phyloP scores from a whole-genome alignment of 352 stramenopile species.

The Elongisporangium senticosum region DNA sequence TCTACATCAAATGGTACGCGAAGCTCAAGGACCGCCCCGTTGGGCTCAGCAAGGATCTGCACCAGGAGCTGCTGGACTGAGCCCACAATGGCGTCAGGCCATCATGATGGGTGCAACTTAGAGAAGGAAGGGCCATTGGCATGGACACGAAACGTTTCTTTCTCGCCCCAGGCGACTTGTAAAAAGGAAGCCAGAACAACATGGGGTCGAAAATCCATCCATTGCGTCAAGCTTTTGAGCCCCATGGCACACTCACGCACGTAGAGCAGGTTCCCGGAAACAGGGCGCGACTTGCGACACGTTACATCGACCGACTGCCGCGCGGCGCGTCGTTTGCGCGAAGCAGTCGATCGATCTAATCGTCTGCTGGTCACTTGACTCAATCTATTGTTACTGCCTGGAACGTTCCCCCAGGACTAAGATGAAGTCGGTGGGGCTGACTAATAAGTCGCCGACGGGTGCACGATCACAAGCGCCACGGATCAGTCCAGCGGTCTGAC shows the following conservation, averaged over 20 bases:
- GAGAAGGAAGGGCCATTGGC: not conserved
- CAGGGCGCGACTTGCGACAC: not conserved
- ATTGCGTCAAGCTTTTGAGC: not conserved
- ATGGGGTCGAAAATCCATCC: not conserved
- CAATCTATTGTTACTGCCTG: not conserved
- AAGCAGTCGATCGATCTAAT: not conserved
- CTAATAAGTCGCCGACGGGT: not conserved
- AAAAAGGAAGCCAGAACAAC: not conserved
- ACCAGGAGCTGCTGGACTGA: slow-evolving; percentile 32
- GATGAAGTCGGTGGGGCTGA: not conserved
- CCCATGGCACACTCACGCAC: not conserved
- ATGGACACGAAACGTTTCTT: not conserved
- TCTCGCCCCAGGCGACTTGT: not conserved
- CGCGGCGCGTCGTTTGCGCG: not conserved
- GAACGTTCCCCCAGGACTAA: not conserved
- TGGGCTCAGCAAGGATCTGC: slow-evolving; percentile 41
- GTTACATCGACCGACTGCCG: not conserved
- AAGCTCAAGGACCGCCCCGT: slow-evolving; percentile 56
- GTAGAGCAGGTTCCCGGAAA: not conserved
- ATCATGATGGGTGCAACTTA: not conserved
- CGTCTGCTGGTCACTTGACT: not conserved
- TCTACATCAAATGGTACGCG: slow-evolving; percentile 77
- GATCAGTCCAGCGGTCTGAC: not conserved
- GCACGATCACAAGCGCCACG: not conserved
- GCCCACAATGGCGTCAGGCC: too few relatives aligned